These are phyloP conservation scores for Verruconis gallopava DNA, from an alignment of 2,329 filamentous ascomycete genomes.

Conservation along the genomic window DNA sequence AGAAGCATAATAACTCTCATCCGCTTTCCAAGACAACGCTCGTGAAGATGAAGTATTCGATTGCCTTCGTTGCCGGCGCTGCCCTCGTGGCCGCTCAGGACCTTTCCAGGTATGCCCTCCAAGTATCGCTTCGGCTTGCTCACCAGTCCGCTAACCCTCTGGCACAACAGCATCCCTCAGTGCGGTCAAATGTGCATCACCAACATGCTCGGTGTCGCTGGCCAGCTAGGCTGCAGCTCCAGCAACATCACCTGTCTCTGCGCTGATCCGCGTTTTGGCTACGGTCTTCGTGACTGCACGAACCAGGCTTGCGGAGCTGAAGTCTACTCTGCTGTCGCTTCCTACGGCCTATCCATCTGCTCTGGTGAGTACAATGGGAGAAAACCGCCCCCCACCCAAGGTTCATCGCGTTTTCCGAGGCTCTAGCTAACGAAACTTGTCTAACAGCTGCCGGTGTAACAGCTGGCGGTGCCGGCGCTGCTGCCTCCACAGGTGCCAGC, in stretches of 20 bases:
- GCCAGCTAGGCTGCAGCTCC: slow-evolving; percentile 26
- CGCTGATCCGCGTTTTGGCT: slow-evolving; percentile 30
- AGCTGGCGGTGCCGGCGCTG: slow-evolving; percentile 14
- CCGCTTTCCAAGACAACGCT: too few species aligned
- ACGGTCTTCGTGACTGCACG: slow-evolving; percentile 36
- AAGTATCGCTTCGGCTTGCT: slow-evolving; percentile 18
- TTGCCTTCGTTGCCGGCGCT: slow-evolving; percentile 23
- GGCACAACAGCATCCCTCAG: neutral
- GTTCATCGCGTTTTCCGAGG: neutral
- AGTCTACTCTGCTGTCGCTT: slow-evolving; percentile 19
- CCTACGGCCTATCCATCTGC: slow-evolving; percentile 23
- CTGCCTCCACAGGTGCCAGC: slow-evolving; percentile 4
- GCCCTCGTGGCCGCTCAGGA: slow-evolving; percentile 23
- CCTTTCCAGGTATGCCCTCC: slow-evolving; percentile 9
- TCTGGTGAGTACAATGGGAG: slow-evolving; percentile 19
- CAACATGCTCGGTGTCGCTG: slow-evolving; percentile 32
- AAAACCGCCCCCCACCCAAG: neutral
- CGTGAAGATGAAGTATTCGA: slow-evolving; percentile 24
- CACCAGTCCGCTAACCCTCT: neutral
- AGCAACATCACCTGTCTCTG: slow-evolving; percentile 32
- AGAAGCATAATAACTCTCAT: too few species aligned
- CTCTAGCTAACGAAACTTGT: neutral
- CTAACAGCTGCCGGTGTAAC: slow-evolving; percentile 14
- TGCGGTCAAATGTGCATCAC: slow-evolving; percentile 28
- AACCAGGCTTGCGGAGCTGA: slow-evolving; percentile 25